phyloP scores from a whole-genome alignment of 306 rosid genomes.

The Rubus idaeus region DNA sequence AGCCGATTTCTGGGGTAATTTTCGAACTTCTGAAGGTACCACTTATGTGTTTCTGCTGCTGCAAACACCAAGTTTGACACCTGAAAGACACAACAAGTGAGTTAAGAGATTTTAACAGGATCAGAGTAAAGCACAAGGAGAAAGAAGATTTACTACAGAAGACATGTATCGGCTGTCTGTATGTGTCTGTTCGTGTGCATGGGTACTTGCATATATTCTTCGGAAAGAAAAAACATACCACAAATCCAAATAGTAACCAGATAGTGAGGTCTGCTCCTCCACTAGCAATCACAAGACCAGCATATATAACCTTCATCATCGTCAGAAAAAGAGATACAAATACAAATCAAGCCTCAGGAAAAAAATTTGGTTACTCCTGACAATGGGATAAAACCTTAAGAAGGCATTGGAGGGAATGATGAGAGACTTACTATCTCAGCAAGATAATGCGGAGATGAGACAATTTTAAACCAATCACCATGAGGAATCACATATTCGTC shows the following conservation, averaged over 20 bases:
- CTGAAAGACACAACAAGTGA: constrained; percentile 34
- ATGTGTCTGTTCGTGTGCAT: background rate
- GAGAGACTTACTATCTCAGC: constrained; percentile 71
- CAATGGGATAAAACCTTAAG: background rate
- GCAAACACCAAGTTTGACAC: constrained; percentile 71
- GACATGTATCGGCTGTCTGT: background rate
- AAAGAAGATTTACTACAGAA: background rate
- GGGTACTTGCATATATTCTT: background rate
- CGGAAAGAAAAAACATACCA: constrained; percentile 40
- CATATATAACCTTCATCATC: constrained; percentile 65
- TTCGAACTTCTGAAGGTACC: constrained; percentile 79
- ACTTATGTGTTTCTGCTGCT: constrained; percentile 79
- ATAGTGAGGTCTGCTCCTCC: constrained; percentile 75
- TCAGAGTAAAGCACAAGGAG: constrained; percentile 7
- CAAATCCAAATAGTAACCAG: constrained; percentile 78
- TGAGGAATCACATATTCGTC: constrained; percentile 71
- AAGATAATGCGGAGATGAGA: constrained; percentile 88
- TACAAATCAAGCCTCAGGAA: background rate
- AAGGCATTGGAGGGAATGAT: constrained; percentile 14
- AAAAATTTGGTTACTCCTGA: background rate
- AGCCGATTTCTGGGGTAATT: constrained; percentile 59
- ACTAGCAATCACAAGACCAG: constrained; percentile 74
- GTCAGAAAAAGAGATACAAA: constrained; percentile 1
- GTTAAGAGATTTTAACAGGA: background rate
- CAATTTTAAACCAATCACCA: constrained; percentile 85